Evolutionary conservation across 2,329 filamentous ascomycete species (phyloP).

Genomic region (Colletotrichum sidae): DNA sequence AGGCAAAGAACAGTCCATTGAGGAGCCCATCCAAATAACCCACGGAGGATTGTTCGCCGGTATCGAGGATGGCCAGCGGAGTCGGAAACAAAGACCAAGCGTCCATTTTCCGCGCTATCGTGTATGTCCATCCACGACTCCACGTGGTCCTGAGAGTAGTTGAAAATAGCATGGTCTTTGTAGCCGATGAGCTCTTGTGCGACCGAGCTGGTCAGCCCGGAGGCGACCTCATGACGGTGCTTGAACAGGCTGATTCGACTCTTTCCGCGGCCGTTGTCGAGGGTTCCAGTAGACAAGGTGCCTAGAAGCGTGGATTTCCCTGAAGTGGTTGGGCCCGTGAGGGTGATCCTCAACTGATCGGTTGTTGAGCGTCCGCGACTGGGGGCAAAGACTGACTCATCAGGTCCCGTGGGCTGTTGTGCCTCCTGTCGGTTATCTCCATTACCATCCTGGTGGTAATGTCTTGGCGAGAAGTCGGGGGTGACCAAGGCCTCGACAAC

Average conservation of each 20-base stretch:
- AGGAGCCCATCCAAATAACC: constrained; percentile 94
- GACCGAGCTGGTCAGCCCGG: constrained; percentile 93
- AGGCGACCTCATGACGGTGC: constrained; percentile 92
- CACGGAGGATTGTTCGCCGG: constrained; percentile 86
- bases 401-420: constrained; percentile 17
- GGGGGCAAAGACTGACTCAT: constrained; percentile 41
- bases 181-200: constrained; percentile 96
- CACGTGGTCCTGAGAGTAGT: constrained; percentile 87
- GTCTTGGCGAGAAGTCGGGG: constrained; percentile 68
- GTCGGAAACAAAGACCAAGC: constrained; percentile 89
- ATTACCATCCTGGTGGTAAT: constrained; percentile 38
- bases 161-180: constrained; percentile 71
- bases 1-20: constrained; percentile 94
- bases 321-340: constrained; percentile 89
- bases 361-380: constrained; percentile 64
- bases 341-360: constrained; percentile 85
- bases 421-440: constrained; percentile 14
- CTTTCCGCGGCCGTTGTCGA: constrained; percentile 93
- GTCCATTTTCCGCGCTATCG: constrained; percentile 76
- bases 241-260: constrained; percentile 89
- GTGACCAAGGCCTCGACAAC: constrained; percentile 92
- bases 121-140: constrained; percentile 97
- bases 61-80: constrained; percentile 93
- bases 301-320: constrained; percentile 94
- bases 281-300: constrained; percentile 84